Base-by-base conservation (phyloP, 768 basidiomycete genomes). In the Mycena pura region DNA sequence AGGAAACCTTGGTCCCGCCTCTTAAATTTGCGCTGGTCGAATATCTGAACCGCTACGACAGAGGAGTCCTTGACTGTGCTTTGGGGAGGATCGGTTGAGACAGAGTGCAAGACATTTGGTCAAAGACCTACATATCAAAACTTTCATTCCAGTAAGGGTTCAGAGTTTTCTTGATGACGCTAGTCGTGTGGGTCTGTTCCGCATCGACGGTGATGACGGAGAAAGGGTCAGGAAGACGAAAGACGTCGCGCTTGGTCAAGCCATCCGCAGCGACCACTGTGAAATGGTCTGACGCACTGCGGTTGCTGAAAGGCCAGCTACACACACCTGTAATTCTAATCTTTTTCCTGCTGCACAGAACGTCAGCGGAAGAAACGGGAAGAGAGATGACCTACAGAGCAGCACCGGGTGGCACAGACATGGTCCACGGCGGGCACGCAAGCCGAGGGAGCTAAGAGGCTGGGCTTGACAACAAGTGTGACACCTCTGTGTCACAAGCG, bases 21-120 rank as follows among this genome's bases (percentile, higher is more conserved):
- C 83, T 99, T 99, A 82, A 99, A 99, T 78, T 99, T 99, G 75
- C 95, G 89, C 77, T 99, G 96, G 78, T 99, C 97, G 68, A 99
- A 99, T 69, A 99, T 97, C 78, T 99, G 97, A 1, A 99, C 96
- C 5, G 95, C 94, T 59, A 99, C 86, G 46, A 99, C 93, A 17
- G 96, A 98, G n/a, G 93, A 94, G 68, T 99, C 97, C 75, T 95
- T 96, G 72, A 97, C 96, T 50, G 86, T 92, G 67, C 96, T 98
- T 53, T 55, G 58, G 43, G 59, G 31, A 65, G 52, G 38, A n/a
- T n/a, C 27, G 60, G 55, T 62, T 60, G 48, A 44, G 62, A 27
- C 17, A 50, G 24, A 32, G 24, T 32, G 36, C 5, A 17, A 21
- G 47, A 28, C 39, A 38, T 49, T 6, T 43, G 8, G 19, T 24